Base-by-base conservation (phyloP, 2,329 filamentous ascomycete species). In the Teratosphaeriaceae sp. region DNA sequence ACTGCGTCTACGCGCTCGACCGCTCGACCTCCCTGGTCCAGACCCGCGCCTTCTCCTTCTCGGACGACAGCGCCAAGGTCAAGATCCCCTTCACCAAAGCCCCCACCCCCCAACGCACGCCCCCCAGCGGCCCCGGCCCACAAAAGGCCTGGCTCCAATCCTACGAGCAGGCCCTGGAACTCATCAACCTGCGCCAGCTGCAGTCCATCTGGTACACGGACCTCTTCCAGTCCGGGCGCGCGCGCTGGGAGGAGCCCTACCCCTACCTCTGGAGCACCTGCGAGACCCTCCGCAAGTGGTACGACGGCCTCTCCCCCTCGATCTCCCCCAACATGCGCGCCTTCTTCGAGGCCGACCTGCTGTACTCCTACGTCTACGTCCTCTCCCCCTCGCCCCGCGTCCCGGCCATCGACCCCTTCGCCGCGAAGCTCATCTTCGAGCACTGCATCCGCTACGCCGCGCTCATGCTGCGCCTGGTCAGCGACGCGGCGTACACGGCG, bases 201-300 rank as follows among this genome's bases (percentile, higher is more conserved):
- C 84, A 97, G 61, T 97, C 92, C 0, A 76, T 76, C 38, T 95
- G 88, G 79, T 97, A 97, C 56, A 88, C 94, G 57, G 79, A 83
- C 18, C 77, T 96, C 2, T 92, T 92, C 59, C 87, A 92, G 57
- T 85, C 82, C 15, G 84, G 85, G 8, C 77, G 81, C 1, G 72
- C 76, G 2, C 76, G 79, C n/a, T 74, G 87, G 45, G 70, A 78
- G 15, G 80, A 89, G 41, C 75, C 85, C 1, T 75, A 82, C 9
- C 74, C 75, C 0, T 88, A 85, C 59, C 77, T 88, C 36, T 88
- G 85, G 82, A 77, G 80, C 45, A 81, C 81, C 64, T 89, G 85
- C 56, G 72, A 80, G 36, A 76, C 84, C 29, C 88, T 87, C 82
- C 80, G 75, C 42, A 78, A 80, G 56, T 97, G 90, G 90, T 83